Base-by-base conservation (phyloP, 495 filamentous ascomycete species). In the Xylaria palmicola region DNA sequence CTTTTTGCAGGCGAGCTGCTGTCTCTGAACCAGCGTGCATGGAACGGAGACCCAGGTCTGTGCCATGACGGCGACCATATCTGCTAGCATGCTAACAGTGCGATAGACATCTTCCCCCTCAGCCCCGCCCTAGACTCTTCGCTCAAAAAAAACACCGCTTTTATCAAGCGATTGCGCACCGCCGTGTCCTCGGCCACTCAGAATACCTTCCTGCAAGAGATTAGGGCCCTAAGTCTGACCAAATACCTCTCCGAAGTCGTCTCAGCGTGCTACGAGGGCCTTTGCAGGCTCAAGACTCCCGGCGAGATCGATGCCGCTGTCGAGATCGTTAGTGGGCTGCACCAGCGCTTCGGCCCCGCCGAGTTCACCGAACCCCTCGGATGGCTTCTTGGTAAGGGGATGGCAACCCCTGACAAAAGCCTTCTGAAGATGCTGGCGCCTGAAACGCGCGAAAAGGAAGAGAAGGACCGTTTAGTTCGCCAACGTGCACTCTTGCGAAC, bases 241-340 rank as follows among this genome's bases (percentile, higher is more conserved):
- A 97, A 96, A 69, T 99, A 99, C 68, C 86, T 99, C 4, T 96
- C 94, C 40, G 94, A 99, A 76, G 92, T 98, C 60, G 93, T 97
- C 66, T 94, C 93, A n/a, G 94, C 94, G 43, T 96, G 92, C 78
- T 96, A 94, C 61, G 94, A 99, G 74, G 94, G 94, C 24, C 81
- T 99, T 1, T 93, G 88, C 77, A 94, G 87, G 71, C 84, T 97
- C 55, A 98, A 97, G 74, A 88, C 88, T 0, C 87, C 91, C 17
- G 89, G 88, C 1, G 94, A 99, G 67, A 91, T 97, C 63, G 88
- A 92, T 40, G 89, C 93, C 24, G 92, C 91, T 12, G 89, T 97
- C 4, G 94, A 98, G 71, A 88, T 98, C 56, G 86, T 94, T 64
- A 93, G 92, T 74, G 92, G 94, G 9, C 81, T 99, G 58, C 94